Percentiles rank a stretch among this genome's conserved stretches.
These are phyloP conservation scores for Debaryomyces hansenii DNA, from an alignment of 805 yeast species.

Conservation along the genomic window DNA sequence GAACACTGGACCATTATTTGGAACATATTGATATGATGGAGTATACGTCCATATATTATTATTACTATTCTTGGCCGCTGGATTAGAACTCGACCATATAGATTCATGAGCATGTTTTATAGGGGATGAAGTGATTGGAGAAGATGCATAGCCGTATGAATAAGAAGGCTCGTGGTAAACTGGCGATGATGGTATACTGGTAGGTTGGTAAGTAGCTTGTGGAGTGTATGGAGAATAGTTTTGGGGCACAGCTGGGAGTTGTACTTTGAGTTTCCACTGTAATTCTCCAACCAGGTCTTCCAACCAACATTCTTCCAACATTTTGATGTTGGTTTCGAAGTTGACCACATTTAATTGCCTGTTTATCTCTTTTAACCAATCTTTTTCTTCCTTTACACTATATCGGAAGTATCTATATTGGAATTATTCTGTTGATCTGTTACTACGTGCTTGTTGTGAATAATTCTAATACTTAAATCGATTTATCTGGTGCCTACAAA, in stretches of 20 bases:
- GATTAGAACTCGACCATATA: conserved; percentile 22
- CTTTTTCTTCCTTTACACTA: conserved; percentile 63
- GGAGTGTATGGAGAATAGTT: conserved; percentile 1
- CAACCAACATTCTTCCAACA: conserved; percentile 47
- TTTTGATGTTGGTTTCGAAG: conserved; percentile 36
- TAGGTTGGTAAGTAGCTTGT: neutral
- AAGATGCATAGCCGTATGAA: conserved; percentile 17
- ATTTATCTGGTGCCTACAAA: too few relatives aligned
- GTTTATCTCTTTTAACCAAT: conserved; percentile 61
- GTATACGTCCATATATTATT: conserved; percentile 26
- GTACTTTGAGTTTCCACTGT: conserved; percentile 10
- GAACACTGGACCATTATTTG: conserved; percentile 4
- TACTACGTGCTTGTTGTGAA: too few relatives aligned
- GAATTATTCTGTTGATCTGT: too few relatives aligned
- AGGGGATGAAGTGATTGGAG: conserved; percentile 29
- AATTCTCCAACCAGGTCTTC: conserved; percentile 43
- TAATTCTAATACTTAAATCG: too few relatives aligned
- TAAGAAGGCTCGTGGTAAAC: conserved; percentile 8
- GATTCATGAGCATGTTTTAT: conserved; percentile 20
- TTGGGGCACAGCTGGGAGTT: conserved; percentile 3
- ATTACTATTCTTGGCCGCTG: conserved; percentile 1
- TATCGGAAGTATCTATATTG: conserved; percentile 31
- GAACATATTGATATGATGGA: conserved; percentile 19
- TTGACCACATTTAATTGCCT: conserved; percentile 55
- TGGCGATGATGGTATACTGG: conserved; percentile 22